A percentile compares a stretch with the other conserved stretches of the same genome.
Conservation (phyloP, 169 alveolate genomes). For the Babesia bovis region DNA sequence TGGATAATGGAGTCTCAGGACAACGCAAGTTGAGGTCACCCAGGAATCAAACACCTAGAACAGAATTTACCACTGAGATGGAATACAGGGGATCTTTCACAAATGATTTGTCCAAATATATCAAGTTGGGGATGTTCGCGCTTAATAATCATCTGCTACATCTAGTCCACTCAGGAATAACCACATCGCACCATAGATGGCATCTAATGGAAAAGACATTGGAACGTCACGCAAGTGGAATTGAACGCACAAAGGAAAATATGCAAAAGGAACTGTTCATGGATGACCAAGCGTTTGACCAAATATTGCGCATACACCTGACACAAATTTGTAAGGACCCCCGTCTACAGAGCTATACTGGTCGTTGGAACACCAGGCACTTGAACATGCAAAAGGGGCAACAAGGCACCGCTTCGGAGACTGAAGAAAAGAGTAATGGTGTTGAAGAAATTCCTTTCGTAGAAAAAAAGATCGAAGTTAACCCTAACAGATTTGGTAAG, state of each 20-base stretch:
- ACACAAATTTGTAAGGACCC: conserved; percentile 68
- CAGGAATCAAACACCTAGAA: neutral
- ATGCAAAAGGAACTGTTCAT: conserved; percentile 50
- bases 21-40: neutral
- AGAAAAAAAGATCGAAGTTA: neutral
- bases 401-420: neutral
- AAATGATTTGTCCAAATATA: conserved; percentile 23
- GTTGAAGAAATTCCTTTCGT: neutral
- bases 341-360: conserved; percentile 60
- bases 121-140: conserved; percentile 33
- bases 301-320: conserved; percentile 62
- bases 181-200: conserved; percentile 7
- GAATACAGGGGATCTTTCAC: conserved; percentile 19
- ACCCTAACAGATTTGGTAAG: conserved; percentile 58
- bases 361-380: conserved; percentile 59
- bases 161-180: conserved; percentile 1
- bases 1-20: neutral
- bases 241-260: conserved; percentile 28
- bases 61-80: neutral
- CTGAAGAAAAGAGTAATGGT: neutral
- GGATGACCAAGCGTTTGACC: conserved; percentile 53
- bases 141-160: conserved; percentile 18
- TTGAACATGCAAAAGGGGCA: conserved; percentile 20
- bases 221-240: conserved; percentile 55
- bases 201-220: conserved; percentile 47